Base-by-base conservation (phyloP, 768 basidiomycete species). In the Lepiota brunneoincarnata region DNA sequence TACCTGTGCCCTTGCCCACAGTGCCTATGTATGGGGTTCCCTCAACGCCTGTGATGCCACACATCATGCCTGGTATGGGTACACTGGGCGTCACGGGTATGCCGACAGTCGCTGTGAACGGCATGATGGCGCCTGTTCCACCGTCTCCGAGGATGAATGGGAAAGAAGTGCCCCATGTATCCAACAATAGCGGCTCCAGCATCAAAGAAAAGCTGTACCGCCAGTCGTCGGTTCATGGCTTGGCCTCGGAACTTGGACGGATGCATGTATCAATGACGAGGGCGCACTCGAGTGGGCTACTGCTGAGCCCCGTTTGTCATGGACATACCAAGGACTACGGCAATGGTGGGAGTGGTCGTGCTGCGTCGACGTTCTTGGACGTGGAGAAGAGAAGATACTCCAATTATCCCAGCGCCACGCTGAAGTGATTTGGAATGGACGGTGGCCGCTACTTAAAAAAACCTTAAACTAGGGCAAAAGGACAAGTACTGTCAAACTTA, bases 241-340 rank as follows among this genome's bases (percentile, higher is more conserved):
- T 74, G 1, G 68, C 72, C 14, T 64, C 64, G 6, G 76, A 79
- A 61, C 71, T 77, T 64, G 75, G 74, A 2, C 66, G 69, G 57
- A 69, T 72, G 73, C 65, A 63, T 45, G 40, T 72, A 34, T 50
- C 51, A 31, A 34, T 54, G 53, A 35, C 51, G 40, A 49, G 58
- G 36, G 23, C 45, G 14, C 49, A 42, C 1, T 49, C 58, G 20
- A 59, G 51, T 43, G 42, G 47, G 7, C 24, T n/a, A 36, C 51
- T 17, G 26, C 15, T 28, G 26, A 20, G 12, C 24, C 26, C 18
- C 31, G 15, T 31, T 42, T 39, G 50, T 2, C n/a, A 15, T 39
- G 34, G 43, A 52, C 9, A 14, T 23, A 31, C 1, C 20, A 39
- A 26, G 14, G 10, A 28, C 20, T 6, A 21, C 14, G 17, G 15